Conservation (phyloP, 768 basidiomycete species). For the Clathrus columnatus region DNA sequence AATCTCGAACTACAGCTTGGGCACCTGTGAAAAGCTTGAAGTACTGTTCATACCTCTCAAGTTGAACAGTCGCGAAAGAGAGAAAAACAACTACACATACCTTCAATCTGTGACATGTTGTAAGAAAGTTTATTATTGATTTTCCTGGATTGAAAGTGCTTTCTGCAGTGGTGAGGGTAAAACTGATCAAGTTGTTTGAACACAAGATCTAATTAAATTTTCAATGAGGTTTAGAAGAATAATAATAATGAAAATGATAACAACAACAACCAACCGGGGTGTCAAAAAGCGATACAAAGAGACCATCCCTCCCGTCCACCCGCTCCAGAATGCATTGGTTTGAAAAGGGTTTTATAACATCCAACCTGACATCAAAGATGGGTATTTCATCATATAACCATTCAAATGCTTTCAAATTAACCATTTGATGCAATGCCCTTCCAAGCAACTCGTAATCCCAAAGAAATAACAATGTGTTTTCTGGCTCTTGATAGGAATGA, state of each 20-base stretch:
- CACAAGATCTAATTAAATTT: too few species aligned
- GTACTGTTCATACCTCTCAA: neutral
- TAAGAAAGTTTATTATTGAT: neutral
- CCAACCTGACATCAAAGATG: neutral
- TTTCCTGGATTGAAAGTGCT: neutral
- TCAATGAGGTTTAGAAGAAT: too few species aligned
- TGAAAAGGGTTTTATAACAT: neutral
- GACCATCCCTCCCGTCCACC: neutral
- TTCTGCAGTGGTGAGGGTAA: neutral
- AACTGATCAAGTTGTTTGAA: neutral
- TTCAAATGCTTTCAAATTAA: neutral
- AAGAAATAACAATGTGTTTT: too few species aligned
- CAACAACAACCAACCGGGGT: neutral
- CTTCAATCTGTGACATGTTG: neutral
- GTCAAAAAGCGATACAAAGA: neutral
- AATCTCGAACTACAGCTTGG: too few species aligned
- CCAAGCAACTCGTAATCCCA: too few species aligned
- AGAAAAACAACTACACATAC: neutral
- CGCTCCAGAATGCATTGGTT: neutral
- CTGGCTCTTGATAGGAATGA: too few species aligned
- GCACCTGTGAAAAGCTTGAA: neutral
- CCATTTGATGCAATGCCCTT: neutral
- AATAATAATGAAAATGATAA: neutral
- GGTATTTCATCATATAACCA: neutral
- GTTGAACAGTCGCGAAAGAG: too few species aligned